These are phyloP conservation scores for Circinella umbellata DNA, from an alignment of 371 early-diverging fungal genomes.

Conservation along the genomic window DNA sequence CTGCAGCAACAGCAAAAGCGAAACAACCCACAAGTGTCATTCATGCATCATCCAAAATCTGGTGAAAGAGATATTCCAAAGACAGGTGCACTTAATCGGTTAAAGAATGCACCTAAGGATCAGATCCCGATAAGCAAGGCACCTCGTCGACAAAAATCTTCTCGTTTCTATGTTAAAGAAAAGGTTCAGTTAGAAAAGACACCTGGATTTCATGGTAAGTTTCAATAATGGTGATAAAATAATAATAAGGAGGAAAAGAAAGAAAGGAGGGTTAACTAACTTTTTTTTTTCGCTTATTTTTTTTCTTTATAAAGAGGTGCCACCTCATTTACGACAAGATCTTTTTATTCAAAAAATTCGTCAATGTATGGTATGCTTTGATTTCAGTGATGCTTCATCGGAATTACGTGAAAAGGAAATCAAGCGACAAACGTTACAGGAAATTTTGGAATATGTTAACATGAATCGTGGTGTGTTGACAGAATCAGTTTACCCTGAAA, in stretches of 20 bases:
- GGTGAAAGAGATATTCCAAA: conserved; percentile 61
- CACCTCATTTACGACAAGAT: conserved; percentile 72
- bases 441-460: conserved; percentile 91
- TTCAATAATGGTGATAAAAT: background rate
- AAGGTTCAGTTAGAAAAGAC: conserved; percentile 82
- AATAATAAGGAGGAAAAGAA: background rate
- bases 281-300: background rate
- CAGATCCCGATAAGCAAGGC: conserved; percentile 81
- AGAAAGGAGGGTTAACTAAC: background rate
- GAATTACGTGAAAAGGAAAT: conserved; percentile 94
- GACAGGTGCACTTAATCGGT: conserved; percentile 75
- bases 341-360: conserved; percentile 88
- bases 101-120: conserved; percentile 85
- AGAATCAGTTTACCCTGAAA: conserved; percentile 87
- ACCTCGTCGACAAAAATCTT: conserved; percentile 86
- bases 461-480: conserved; percentile 86
- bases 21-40: conserved; percentile 19
- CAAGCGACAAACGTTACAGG: conserved; percentile 88
- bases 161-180: conserved; percentile 85
- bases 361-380: conserved; percentile 92
- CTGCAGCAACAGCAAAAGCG: conserved; percentile 10
- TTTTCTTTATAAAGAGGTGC: conserved; percentile 62
- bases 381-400: conserved; percentile 88
- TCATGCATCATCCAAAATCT: conserved; percentile 33
- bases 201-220: conserved; percentile 75